Base-by-base conservation (phyloP, 495 filamentous ascomycete genomes). In the Trichocladium antarcticum region DNA sequence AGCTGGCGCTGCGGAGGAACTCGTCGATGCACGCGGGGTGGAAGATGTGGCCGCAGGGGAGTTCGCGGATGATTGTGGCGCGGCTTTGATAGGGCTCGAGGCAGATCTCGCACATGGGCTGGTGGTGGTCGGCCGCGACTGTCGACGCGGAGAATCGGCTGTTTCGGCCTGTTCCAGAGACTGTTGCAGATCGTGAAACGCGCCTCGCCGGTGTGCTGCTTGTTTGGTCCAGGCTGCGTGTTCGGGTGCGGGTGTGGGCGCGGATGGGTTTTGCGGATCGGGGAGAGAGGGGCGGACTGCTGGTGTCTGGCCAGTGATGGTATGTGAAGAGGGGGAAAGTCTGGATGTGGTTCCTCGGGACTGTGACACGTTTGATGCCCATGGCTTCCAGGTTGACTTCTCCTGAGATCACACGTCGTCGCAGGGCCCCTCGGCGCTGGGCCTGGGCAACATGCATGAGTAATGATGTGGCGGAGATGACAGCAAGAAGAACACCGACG, bases 11-110 rank as follows among this genome's bases (percentile, higher is more conserved):
- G 40, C 70, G 67, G 36, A 96, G 69, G 54, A 87, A 89, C 10
- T 75, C 69, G 59, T 96, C 88, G 55, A 97, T 86, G 62, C 90
- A 97, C 36, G 80, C 81, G 2, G 86, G 80, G 47, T 97, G 88
- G 66, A 87, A 97, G 47, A 95, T 89, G 60, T 97, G 90, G 0
- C 83, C 77, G 54, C 90, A 97, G 0, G 85, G 81, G 4, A 96
- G 71, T 62, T 93, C 85, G 32, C 88, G 83, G 50, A 95, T 85
- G 19, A 75, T 74, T 0, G 87, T 82, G 14, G 61, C 58, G 8
- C 74, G 73, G 15, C 81, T 76, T 20, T 79, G 72, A 60, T 84
- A 97, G 49, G 86, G 77, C 16, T 92, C 86, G 2, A 94, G 75
- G 57, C 90, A 97, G 49, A 96, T 94, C 5, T 81, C 74, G 59